Percentiles rank a stretch among this genome's conserved stretches.
Conservation (phyloP, 1,139 yeast genomes). For the Yamadazyma triangularis region DNA sequence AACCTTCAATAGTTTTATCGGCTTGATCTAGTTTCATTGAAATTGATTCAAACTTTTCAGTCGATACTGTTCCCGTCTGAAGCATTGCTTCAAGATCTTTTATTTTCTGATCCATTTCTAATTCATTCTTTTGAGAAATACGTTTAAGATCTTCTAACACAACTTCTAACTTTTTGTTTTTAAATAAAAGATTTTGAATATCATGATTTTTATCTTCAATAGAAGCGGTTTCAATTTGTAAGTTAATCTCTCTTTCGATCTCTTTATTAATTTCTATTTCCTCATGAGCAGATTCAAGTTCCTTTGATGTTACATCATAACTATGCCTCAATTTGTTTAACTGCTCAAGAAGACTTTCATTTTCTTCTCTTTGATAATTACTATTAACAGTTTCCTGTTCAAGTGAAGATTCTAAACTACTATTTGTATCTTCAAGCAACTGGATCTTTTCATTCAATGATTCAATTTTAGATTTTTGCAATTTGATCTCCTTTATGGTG, state of each 20-base stretch:
- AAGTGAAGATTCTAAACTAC: constrained; percentile 30
- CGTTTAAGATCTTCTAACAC: constrained; percentile 36
- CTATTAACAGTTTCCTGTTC: constrained; percentile 54
- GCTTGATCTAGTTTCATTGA: constrained; percentile 31
- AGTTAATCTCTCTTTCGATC: constrained; percentile 31
- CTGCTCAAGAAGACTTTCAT: constrained; percentile 27
- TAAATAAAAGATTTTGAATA: constrained; percentile 17
- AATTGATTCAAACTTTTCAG: constrained; percentile 11
- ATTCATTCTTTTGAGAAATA: constrained; percentile 8
- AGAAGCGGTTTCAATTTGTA: constrained; percentile 10
- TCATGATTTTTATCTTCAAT: constrained; percentile 13
- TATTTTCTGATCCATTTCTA: constrained; percentile 17
- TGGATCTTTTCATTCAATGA: constrained; percentile 16
- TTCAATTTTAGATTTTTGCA: constrained; percentile 16
- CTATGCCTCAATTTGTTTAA: constrained; percentile 27
- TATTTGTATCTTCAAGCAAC: constrained; percentile 3
- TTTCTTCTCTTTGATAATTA: constrained; percentile 45
- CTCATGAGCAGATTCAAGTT: constrained; percentile 40
- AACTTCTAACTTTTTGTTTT: constrained; percentile 32
- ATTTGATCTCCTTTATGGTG: constrained; percentile 25
- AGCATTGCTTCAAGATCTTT: constrained; percentile 5
- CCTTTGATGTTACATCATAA: constrained; percentile 35
- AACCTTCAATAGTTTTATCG: constrained; percentile 36
- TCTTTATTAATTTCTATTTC: constrained; percentile 42
- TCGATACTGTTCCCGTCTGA: constrained; percentile 11